Evolutionary conservation across 441 rosid genomes (phyloP).

Genomic region (Biscutella laevigata): DNA sequence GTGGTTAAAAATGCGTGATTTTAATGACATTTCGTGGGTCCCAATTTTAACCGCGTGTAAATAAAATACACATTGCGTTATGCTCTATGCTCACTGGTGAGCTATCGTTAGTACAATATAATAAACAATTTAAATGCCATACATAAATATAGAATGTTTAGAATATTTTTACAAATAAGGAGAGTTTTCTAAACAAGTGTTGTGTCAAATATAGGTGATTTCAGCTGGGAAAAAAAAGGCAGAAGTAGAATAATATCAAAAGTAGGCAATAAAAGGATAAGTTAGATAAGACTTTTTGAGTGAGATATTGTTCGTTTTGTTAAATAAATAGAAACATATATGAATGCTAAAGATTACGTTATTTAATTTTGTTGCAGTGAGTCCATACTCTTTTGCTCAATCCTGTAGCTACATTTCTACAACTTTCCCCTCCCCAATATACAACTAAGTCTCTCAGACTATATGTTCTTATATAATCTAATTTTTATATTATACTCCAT

Average conservation of each 20-base stretch:
- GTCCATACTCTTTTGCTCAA: constrained; percentile 23
- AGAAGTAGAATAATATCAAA: background rate
- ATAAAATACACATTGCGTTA: background rate
- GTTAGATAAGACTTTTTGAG: constrained; percentile 20
- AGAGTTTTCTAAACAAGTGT: background rate
- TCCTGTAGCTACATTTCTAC: constrained; percentile 14
- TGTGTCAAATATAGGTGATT: constrained; percentile 4
- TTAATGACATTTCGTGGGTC: constrained; percentile 18
- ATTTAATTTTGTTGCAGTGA: constrained; percentile 3
- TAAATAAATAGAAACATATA: background rate
- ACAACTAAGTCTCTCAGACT: constrained; percentile 5
- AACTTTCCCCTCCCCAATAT: constrained; percentile 2
- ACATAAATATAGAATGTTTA: too few relatives aligned
- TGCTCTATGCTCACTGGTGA: background rate
- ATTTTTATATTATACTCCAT: too few relatives aligned
- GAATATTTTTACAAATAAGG: background rate
- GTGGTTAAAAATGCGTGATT: constrained; percentile 17
- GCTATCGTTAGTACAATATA: too few relatives aligned
- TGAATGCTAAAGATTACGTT: background rate
- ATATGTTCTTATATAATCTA: too few relatives aligned
- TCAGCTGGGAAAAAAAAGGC: constrained; percentile 19
- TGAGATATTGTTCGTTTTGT: constrained; percentile 9
- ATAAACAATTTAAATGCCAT: too few relatives aligned
- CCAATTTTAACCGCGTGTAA: background rate
- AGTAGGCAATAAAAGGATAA: background rate